Evolutionary conservation across 495 filamentous ascomycete genomes (phyloP).

Genomic region (Thermothielavioides terrestris): DNA sequence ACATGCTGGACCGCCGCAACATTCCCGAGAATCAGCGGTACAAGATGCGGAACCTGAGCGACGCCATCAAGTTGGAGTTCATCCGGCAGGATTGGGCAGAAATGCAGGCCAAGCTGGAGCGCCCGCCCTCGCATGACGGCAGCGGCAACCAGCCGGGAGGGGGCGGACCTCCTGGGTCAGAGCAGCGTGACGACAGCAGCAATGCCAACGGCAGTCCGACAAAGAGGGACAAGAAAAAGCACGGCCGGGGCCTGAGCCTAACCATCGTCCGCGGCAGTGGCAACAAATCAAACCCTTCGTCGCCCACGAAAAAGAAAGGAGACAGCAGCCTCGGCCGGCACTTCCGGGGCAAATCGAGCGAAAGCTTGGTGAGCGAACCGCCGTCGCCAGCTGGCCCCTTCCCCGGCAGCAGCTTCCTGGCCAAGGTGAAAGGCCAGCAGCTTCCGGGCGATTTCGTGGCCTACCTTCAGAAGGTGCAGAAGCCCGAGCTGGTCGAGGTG

Average conservation of each 20-base stretch:
- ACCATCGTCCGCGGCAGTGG: constrained; percentile 52
- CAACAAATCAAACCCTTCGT: constrained; percentile 31
- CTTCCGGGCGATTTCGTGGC: constrained; percentile 71
- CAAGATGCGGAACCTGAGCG: constrained; percentile 83
- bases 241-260: constrained; percentile 70
- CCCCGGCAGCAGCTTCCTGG: constrained; percentile 32
- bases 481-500: constrained; percentile 80
- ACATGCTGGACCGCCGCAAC: constrained; percentile 72
- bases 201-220: background rate
- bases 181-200: constrained; percentile 22
- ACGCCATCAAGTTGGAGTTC: constrained; percentile 89
- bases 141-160: background rate
- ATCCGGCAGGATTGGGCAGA: constrained; percentile 78
- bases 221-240: constrained; percentile 52
- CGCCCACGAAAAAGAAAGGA: constrained; percentile 43
- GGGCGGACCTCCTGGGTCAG: background rate
- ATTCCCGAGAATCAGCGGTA: constrained; percentile 88
- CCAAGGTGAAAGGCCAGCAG: constrained; percentile 46
- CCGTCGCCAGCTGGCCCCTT: constrained; percentile 37
- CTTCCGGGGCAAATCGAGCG: constrained; percentile 43
- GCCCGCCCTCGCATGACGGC: constrained; percentile 24
- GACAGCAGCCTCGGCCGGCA: constrained; percentile 42
- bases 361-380: constrained; percentile 41
- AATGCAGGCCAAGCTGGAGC: constrained; percentile 37
- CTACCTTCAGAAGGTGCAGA: constrained; percentile 67